Evolutionary conservation across 345 rosid species (phyloP).

Genomic region (Anastatica hierochuntica): DNA sequence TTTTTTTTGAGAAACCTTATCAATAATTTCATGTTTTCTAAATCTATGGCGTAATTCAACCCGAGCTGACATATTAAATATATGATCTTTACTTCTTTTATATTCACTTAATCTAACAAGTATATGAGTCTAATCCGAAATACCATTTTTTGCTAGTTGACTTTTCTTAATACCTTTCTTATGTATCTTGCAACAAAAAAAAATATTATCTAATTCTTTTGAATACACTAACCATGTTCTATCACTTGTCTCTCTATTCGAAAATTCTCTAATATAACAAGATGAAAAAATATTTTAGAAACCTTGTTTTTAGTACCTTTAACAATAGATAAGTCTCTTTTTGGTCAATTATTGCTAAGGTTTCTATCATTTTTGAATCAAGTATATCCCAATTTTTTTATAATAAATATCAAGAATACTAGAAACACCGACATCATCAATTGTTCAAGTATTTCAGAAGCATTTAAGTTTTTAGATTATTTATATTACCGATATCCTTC

Average conservation of each 20-base stretch:
- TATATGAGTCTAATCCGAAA: too few species aligned
- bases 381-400: too few species aligned
- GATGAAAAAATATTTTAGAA: neutral
- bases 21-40: neutral
- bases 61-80: neutral
- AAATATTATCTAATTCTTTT: too few species aligned
- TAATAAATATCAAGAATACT: too few species aligned
- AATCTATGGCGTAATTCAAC: neutral
- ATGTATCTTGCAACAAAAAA: neutral
- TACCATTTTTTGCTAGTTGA: neutral
- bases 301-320: neutral
- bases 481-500: too few species aligned
- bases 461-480: too few species aligned
- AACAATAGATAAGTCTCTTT: neutral
- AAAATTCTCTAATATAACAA: neutral
- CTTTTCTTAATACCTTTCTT: neutral
- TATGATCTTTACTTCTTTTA: neutral
- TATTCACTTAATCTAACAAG: neutral
- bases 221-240: neutral
- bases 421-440: too few species aligned
- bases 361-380: too few species aligned
- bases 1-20: neutral
- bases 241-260: neutral
- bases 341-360: too few species aligned
- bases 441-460: too few species aligned